phyloP scores from a whole-genome alignment of 257 asterid species.

The Solanum virginianum region DNA sequence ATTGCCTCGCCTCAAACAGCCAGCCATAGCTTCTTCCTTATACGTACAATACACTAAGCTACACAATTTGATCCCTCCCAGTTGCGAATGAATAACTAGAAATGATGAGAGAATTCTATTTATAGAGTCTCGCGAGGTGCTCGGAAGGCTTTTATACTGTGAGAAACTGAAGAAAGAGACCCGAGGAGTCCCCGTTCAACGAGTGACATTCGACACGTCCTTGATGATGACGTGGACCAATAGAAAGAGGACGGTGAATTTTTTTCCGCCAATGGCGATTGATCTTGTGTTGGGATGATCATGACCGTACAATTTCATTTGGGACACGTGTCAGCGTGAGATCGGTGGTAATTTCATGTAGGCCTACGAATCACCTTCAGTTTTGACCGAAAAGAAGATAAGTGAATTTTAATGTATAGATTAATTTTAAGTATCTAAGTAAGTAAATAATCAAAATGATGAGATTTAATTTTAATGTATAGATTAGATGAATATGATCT shows the following conservation, averaged over 20 bases:
- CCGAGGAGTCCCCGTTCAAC: background rate
- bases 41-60: background rate
- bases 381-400: background rate
- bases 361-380: background rate
- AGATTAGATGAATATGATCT: background rate
- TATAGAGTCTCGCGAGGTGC: background rate
- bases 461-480: background rate
- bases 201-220: background rate
- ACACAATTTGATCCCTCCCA: background rate
- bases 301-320: background rate
- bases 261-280: constrained; percentile 10
- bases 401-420: too few species aligned
- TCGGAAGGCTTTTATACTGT: background rate
- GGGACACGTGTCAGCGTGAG: background rate
- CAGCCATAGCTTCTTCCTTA: constrained; percentile 12
- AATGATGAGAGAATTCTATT: background rate
- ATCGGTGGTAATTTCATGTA: background rate
- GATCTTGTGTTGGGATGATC: constrained; percentile 14
- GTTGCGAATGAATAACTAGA: background rate
- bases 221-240: constrained; percentile 25
- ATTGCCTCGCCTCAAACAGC: constrained; percentile 18
- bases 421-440: background rate
- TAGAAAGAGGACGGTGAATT: background rate
- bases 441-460: background rate
- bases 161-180: background rate